Conservation (phyloP, 805 yeast genomes). For the Wickerhamia fluorescens region DNA sequence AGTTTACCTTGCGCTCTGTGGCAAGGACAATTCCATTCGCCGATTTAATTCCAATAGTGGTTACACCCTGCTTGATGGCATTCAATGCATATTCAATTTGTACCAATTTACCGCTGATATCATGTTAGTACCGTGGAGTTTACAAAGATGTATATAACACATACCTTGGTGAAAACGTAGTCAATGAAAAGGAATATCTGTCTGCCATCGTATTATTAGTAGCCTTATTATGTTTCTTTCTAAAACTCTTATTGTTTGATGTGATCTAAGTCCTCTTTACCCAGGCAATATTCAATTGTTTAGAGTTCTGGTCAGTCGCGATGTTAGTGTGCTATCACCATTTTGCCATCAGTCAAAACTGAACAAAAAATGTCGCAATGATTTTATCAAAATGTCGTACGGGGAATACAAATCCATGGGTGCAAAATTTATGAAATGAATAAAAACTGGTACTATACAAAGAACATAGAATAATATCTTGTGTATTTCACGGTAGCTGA, state of each 20-base stretch:
- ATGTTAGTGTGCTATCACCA: too few species aligned
- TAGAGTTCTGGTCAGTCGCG: too few species aligned
- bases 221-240: too few species aligned
- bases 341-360: too few species aligned
- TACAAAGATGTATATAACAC: conserved; percentile 16
- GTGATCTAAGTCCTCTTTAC: too few species aligned
- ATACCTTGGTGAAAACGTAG: conserved; percentile 95
- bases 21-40: conserved; percentile 96
- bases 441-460: conserved; percentile 1
- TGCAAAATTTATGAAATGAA: conserved; percentile 1
- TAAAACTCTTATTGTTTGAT: neutral
- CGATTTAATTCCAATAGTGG: conserved; percentile 88
- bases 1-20: conserved; percentile 85
- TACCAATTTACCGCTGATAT: conserved; percentile 80
- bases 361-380: too few species aligned
- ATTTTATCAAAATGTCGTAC: too few species aligned
- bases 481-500: too few species aligned
- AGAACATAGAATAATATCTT: too few species aligned
- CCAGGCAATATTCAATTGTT: too few species aligned
- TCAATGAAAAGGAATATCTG: conserved; percentile 93
- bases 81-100: conserved; percentile 97
- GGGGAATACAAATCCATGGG: too few species aligned
- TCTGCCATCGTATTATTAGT: conserved; percentile 89
- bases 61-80: conserved; percentile 97
- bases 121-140: conserved; percentile 14